phyloP scores from a whole-genome alignment of 371 early-diverging fungal species.

The Mortierella polycephala region DNA sequence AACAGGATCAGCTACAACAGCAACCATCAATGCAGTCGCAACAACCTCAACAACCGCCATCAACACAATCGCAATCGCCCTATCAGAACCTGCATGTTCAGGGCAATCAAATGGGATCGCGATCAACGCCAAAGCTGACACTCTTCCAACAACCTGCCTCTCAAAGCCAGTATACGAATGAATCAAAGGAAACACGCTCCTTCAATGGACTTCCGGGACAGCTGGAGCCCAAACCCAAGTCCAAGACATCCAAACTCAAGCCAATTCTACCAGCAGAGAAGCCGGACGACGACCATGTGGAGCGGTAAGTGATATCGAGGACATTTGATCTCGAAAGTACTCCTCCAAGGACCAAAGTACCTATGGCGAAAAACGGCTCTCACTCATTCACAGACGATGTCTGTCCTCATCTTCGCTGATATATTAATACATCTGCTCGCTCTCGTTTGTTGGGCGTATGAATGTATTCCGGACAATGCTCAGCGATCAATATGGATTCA shows the following conservation, averaged over 20 bases:
- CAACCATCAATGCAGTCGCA: not conserved
- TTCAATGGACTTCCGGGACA: slow-evolving; percentile 42
- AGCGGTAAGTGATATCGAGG: slow-evolving; percentile 23
- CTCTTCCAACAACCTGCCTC: slow-evolving; percentile 34
- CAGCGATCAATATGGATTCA: slow-evolving; percentile 77
- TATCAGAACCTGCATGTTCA: slow-evolving; percentile 42
- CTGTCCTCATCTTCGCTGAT: too few relatives aligned
- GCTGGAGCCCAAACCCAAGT: slow-evolving; percentile 37
- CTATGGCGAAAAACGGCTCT: too few relatives aligned
- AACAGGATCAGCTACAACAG: slow-evolving; percentile 8
- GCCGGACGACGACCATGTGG: slow-evolving; percentile 44
- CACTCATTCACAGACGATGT: too few relatives aligned
- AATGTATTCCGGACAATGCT: too few relatives aligned
- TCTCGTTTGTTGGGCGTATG: not conserved
- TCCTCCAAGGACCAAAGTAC: too few relatives aligned
- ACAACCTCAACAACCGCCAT: slow-evolving; percentile 2
- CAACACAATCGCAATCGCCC: slow-evolving; percentile 16
- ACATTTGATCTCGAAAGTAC: too few relatives aligned
- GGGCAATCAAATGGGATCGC: slow-evolving; percentile 32
- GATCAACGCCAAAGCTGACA: slow-evolving; percentile 49
- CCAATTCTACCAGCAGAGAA: slow-evolving; percentile 45
- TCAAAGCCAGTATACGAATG: slow-evolving; percentile 34
- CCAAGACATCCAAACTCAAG: slow-evolving; percentile 43
- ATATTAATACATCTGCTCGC: not conserved
- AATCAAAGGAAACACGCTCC: slow-evolving; percentile 52